Conservation (phyloP, 208 protist species). For the Herpetomonas tarakana region DNA sequence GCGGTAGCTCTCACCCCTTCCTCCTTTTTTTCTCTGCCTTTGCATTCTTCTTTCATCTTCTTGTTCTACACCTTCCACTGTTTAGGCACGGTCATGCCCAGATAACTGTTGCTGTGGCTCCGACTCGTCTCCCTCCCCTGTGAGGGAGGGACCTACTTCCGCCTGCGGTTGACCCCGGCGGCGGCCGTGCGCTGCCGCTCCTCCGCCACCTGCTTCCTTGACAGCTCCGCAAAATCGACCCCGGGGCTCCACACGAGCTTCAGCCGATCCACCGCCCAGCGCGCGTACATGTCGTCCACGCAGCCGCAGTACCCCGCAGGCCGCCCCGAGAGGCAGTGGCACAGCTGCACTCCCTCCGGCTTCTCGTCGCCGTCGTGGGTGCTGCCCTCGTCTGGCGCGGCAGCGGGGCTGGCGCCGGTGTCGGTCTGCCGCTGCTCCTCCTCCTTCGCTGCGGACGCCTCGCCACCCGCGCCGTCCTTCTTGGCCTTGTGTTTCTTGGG, state of each 20-base stretch:
- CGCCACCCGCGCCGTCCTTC: constrained; percentile 1
- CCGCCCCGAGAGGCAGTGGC: constrained; percentile 66
- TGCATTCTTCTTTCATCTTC: no score
- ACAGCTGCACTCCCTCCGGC: constrained; percentile 14
- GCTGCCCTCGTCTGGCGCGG: neutral
- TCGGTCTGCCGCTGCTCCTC: neutral
- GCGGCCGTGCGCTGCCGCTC: constrained; percentile 21
- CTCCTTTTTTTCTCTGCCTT: no score
- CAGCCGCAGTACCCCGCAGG: constrained; percentile 76
- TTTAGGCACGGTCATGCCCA: no score
- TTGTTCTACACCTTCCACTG: no score
- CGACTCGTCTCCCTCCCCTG: no score
- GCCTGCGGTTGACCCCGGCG: constrained; percentile 9
- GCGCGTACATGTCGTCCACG: constrained; percentile 87
- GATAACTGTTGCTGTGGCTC: no score
- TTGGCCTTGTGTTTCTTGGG: constrained; percentile 4
- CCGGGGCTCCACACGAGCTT: constrained; percentile 53
- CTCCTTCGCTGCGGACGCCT: neutral
- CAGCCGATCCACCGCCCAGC: constrained; percentile 72
- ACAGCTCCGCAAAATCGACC: constrained; percentile 52
- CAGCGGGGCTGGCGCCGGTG: neutral
- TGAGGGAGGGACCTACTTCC: no score
- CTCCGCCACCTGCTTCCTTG: constrained; percentile 22
- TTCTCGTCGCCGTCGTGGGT: neutral
- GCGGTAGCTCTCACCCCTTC: no score